phyloP scores from a whole-genome alignment of 1,284 basidiomycete genomes.

The Cryptococcus neoformans region DNA sequence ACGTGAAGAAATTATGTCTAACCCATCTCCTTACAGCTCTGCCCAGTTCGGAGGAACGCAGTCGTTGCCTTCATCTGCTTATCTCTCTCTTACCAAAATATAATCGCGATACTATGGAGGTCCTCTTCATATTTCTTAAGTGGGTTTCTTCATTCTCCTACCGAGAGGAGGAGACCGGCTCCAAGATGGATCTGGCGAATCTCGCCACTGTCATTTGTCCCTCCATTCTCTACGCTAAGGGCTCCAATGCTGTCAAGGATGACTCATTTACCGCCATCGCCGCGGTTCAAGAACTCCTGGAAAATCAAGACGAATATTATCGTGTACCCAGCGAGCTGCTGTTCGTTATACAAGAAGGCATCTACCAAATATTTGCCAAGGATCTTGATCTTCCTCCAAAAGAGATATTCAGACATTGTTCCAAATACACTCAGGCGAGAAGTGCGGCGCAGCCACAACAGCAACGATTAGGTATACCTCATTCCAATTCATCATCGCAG shows the following conservation, averaged over 20 bases:
- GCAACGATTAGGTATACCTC: slow-evolving; percentile 1
- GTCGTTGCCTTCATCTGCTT: slow-evolving; percentile 80
- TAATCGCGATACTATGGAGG: slow-evolving; percentile 96
- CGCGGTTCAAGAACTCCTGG: slow-evolving; percentile 78
- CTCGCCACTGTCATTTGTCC: slow-evolving; percentile 98
- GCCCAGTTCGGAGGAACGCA: slow-evolving; percentile 71
- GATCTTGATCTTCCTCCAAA: slow-evolving; percentile 79
- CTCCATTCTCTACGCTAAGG: slow-evolving; percentile 85
- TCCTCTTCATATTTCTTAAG: slow-evolving; percentile 96
- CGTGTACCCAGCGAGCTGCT: slow-evolving; percentile 81
- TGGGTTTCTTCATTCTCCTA: slow-evolving; percentile 99
- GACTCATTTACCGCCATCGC: slow-evolving; percentile 90
- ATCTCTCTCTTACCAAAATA: slow-evolving; percentile 84
- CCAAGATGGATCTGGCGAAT: slow-evolving; percentile 97
- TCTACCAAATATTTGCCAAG: slow-evolving; percentile 76
- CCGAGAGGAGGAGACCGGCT: slow-evolving; percentile 95
- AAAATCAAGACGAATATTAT: slow-evolving; percentile 93
- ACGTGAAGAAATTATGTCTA: background rate
- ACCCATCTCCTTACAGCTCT: slow-evolving; percentile 56
- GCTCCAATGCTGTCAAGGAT: slow-evolving; percentile 81
- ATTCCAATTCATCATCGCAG: slow-evolving; percentile 1
- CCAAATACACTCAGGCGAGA: slow-evolving; percentile 60
- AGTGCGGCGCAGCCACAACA: slow-evolving; percentile 4
- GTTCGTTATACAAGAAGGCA: slow-evolving; percentile 67
- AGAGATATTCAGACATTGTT: slow-evolving; percentile 86